Evolutionary conservation across 257 asterid genomes (phyloP), one percentile per base, ranked within the genome.

Genomic region (Capsicum chinense): DNA sequence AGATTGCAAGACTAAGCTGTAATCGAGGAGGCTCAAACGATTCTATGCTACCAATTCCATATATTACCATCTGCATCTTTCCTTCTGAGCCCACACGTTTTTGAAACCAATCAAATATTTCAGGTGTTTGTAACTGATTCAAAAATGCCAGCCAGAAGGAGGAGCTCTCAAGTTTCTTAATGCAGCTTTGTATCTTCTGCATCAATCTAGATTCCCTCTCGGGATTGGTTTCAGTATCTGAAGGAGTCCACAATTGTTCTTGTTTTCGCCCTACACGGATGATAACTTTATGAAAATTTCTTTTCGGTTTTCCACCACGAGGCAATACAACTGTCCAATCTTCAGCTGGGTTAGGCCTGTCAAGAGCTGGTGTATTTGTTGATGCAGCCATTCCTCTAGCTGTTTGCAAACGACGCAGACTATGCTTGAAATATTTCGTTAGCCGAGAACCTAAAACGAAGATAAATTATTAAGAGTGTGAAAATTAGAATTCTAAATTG

Each of bases 1-100:
- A 79, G 84, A 96, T 69, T 64, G 97, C 98, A 26, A 93, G 90
- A 83, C 95, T 84, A 44, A 97, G 97, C 84, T 95, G 99, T 88
- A 91, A 79, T 59, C 97, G 79, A 21, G 98, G 97, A 74, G 92
- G 85, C 33, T 93, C 97, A 63, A 64, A 92, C 21, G 95, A 91
- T 68, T 92, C 97, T 13, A 96, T 92, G 89, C 98, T 96, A n/a
- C 99, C 99, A 70, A 96, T 92, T 14, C 99, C 99, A 70, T 93
- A 94, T 9, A 96, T 88, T 3, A 96, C 99, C 94, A 96, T 91
- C 86, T 57, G 86, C 93, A 94, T 87, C 85, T 89, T 89, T 37
- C 88, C 73, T 83, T 92, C 97, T 0, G 93, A 57, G 48, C 93
- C 95, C 88, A 90, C 82, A 82, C 87, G 90, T 83, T 86, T 88